phyloP scores from a whole-genome alignment of 148 eudicot species.

The Pharnaceum exiguum region DNA sequence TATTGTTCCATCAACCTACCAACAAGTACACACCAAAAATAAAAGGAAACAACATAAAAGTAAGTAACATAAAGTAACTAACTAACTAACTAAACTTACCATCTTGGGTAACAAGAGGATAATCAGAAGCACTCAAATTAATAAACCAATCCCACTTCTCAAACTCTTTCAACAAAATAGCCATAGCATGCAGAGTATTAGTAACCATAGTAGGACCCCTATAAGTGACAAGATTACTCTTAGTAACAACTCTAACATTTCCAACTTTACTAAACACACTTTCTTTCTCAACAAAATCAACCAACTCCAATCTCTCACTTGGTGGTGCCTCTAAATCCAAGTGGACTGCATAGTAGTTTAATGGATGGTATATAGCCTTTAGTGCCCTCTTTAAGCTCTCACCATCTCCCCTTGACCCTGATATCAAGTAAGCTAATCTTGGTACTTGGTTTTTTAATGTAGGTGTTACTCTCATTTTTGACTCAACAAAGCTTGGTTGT shows the following conservation, averaged over 20 bases:
- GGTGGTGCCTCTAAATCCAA: constrained; percentile 62
- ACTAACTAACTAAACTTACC: constrained; percentile 41
- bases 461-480: constrained; percentile 38
- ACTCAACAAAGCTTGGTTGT: constrained; percentile 79
- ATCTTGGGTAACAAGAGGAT: constrained; percentile 76
- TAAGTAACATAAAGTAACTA: not conserved
- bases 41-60: not conserved
- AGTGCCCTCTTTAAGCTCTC: constrained; percentile 59
- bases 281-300: constrained; percentile 43
- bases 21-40: not conserved
- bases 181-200: constrained; percentile 73
- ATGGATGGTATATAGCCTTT: constrained; percentile 65
- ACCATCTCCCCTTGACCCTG: constrained; percentile 72
- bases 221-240: constrained; percentile 75
- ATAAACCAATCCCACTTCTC: constrained; percentile 74
- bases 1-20: not conserved
- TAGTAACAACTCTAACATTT: constrained; percentile 55
- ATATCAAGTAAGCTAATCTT: constrained; percentile 59
- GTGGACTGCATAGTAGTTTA: constrained; percentile 62
- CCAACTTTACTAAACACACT: constrained; percentile 46
- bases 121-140: constrained; percentile 81
- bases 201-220: constrained; percentile 80
- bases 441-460: constrained; percentile 31
- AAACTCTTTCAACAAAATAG: constrained; percentile 58
- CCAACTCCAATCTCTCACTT: constrained; percentile 55